phyloP scores from a whole-genome alignment of 148 eudicot species.

The Dysphania ambrosioides region DNA sequence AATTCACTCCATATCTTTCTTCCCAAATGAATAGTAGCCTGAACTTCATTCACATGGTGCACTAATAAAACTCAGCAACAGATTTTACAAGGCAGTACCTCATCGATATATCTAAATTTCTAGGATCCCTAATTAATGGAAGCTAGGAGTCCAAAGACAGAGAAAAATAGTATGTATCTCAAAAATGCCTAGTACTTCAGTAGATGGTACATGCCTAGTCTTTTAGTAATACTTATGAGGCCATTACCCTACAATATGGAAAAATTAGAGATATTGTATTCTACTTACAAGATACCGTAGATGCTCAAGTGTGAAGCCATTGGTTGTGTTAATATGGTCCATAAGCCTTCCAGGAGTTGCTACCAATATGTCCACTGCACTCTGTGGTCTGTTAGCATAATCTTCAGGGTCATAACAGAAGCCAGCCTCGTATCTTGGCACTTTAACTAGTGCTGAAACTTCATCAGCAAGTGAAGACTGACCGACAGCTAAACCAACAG shows the following conservation, averaged over 20 bases:
- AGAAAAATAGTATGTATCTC: neutral
- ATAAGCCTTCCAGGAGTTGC: conserved; percentile 98
- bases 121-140: too few relatives aligned
- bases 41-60: too few relatives aligned
- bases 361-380: conserved; percentile 86
- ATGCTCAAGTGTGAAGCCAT: conserved; percentile 91
- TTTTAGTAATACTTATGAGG: neutral
- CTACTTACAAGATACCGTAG: conserved; percentile 77
- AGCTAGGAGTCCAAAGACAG: neutral
- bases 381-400: conserved; percentile 38
- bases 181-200: neutral
- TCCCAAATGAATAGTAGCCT: too few relatives aligned
- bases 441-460: conserved; percentile 60
- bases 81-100: too few relatives aligned
- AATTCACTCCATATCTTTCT: too few relatives aligned
- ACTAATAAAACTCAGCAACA: too few relatives aligned
- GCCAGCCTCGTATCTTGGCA: conserved; percentile 55
- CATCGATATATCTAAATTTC: too few relatives aligned
- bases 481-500: conserved; percentile 94
- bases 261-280: conserved; percentile 1
- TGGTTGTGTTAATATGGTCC: conserved; percentile 83
- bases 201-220: neutral
- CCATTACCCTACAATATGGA: neutral
- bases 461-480: conserved; percentile 91
- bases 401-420: conserved; percentile 72